A percentile compares a stretch with the other conserved stretches of the same genome.
phyloP scores from a whole-genome alignment of 2,329 filamentous ascomycete genomes.

The Aspergillus niger region DNA sequence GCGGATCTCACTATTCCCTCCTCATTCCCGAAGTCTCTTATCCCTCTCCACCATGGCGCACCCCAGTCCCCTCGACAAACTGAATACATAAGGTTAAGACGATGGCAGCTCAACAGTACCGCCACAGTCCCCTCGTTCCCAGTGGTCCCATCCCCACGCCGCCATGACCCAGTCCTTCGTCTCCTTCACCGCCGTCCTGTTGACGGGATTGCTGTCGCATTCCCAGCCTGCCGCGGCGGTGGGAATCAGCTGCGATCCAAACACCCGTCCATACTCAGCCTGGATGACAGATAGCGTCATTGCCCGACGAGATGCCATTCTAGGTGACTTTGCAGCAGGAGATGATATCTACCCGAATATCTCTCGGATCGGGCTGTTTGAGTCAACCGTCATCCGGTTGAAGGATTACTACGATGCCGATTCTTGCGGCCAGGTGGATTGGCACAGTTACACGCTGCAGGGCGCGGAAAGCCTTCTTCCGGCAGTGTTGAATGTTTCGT shows the following conservation, averaged over 20 bases:
- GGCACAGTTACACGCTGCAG: constrained; percentile 21
- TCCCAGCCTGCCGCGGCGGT: background rate
- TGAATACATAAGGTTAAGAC: too few species aligned
- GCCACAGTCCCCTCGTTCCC: background rate
- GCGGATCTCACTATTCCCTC: background rate
- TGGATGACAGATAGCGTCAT: constrained; percentile 34
- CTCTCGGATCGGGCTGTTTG: constrained; percentile 28
- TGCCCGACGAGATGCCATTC: constrained; percentile 24
- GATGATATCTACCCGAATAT: constrained; percentile 14
- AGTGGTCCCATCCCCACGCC: background rate
- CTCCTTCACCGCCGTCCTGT: background rate
- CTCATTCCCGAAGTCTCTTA: background rate
- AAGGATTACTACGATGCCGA: constrained; percentile 17
- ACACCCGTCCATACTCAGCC: constrained; percentile 24
- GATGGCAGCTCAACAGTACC: too few species aligned
- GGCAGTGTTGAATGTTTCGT: constrained; percentile 21
- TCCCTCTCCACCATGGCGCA: background rate
- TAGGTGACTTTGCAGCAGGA: background rate
- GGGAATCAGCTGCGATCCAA: background rate
- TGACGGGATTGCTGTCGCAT: background rate
- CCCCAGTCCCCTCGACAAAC: too few species aligned
- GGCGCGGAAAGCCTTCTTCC: constrained; percentile 24
- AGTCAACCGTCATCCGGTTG: constrained; percentile 24
- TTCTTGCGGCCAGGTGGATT: constrained; percentile 18
- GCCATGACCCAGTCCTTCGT: background rate